Evolutionary conservation across 768 basidiomycete species (phyloP).

Genomic region (Amanita exitialis): DNA sequence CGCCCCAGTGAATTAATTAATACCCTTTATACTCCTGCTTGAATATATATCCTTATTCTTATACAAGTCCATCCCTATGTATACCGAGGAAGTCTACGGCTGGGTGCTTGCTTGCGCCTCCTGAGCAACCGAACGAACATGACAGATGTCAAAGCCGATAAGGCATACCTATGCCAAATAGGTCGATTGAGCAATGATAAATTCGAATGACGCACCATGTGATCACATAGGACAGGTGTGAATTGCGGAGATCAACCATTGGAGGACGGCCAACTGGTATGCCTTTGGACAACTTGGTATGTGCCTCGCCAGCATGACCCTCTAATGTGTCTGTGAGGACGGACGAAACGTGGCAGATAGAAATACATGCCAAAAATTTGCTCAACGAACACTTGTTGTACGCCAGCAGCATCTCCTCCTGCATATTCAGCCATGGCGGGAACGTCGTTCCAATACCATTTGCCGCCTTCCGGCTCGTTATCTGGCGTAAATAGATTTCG

Average conservation of each 20-base stretch:
- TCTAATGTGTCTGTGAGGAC: constrained; percentile 32
- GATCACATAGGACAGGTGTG: constrained; percentile 89
- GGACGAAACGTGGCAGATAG: constrained; percentile 14
- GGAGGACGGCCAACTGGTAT: constrained; percentile 80
- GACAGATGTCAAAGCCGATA: constrained; percentile 73
- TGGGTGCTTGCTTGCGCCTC: constrained; percentile 39
- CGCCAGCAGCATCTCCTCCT: constrained; percentile 59
- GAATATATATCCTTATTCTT: neutral
- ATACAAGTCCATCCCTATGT: constrained; percentile 10
- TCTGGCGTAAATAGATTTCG: constrained; percentile 83
- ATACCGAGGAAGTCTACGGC: constrained; percentile 50
- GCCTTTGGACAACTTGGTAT: constrained; percentile 50
- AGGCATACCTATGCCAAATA: constrained; percentile 58
- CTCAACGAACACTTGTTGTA: constrained; percentile 88
- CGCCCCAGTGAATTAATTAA: constrained; percentile 3
- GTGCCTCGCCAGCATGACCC: constrained; percentile 73
- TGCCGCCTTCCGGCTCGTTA: constrained; percentile 66
- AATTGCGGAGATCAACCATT: constrained; percentile 82
- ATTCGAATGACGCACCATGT: constrained; percentile 60
- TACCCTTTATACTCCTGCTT: neutral
- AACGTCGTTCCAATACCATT: constrained; percentile 92
- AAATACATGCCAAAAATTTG: constrained; percentile 66
- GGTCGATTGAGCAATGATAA: constrained; percentile 2
- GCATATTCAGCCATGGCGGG: constrained; percentile 68
- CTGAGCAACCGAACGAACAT: constrained; percentile 70